Percentiles rank a stretch among this genome's conserved stretches.
These are phyloP conservation scores for Alternaria conjuncta DNA, from an alignment of 2,329 filamentous ascomycete species.

Conservation along the genomic window DNA sequence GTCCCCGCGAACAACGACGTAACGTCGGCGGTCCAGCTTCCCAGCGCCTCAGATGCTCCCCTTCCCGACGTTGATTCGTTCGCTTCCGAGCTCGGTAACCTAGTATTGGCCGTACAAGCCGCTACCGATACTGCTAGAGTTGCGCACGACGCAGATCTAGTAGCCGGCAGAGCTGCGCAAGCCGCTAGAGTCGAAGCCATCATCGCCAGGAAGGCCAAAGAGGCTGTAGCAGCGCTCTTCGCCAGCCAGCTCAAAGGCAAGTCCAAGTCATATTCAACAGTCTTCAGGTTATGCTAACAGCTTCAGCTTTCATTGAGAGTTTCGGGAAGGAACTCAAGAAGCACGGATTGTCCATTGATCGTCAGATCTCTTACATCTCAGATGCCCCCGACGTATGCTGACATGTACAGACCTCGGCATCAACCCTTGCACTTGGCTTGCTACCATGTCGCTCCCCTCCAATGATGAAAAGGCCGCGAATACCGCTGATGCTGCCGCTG, in stretches of 20 bases:
- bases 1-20: not conserved
- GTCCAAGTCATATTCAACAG: not conserved
- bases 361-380: not conserved
- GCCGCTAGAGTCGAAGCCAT: not conserved
- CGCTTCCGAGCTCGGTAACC: accelerated
- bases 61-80: accelerated
- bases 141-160: not conserved
- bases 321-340: not conserved
- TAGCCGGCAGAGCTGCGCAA: not conserved
- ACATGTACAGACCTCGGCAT: not conserved
- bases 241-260: not conserved
- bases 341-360: not conserved
- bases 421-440: not conserved
- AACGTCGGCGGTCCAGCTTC: not conserved
- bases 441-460: not conserved
- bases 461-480: not conserved
- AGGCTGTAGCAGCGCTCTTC: not conserved
- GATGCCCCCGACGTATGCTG: not conserved
- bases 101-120: not conserved
- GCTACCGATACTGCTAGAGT: not conserved
- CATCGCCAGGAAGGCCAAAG: not conserved
- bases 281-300: not conserved
- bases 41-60: accelerated
- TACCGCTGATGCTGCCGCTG: not conserved
- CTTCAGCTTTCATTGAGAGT: not conserved